Conservation (phyloP, 768 basidiomycete genomes). For the Calocybe gangraenosa region DNA sequence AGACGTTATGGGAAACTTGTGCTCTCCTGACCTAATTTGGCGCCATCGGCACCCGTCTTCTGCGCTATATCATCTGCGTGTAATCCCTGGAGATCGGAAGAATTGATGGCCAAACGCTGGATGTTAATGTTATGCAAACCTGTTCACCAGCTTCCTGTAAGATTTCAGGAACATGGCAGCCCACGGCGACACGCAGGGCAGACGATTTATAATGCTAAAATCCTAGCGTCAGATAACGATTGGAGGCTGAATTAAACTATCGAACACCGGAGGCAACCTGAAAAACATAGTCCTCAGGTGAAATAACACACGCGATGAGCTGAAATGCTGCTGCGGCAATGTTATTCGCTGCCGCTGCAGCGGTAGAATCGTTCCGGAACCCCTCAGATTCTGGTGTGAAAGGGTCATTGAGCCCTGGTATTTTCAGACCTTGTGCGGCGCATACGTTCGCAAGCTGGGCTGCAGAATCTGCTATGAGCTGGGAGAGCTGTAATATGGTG, state of each 20-base stretch:
- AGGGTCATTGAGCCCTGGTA: slow-evolving; percentile 24
- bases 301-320: slow-evolving; percentile 24
- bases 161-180: slow-evolving; percentile 26
- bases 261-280: slow-evolving; percentile 21
- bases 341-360: slow-evolving; percentile 23
- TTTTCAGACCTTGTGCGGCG: slow-evolving; percentile 6
- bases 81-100: slow-evolving; percentile 23
- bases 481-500: not conserved
- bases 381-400: slow-evolving; percentile 25
- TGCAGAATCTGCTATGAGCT: slow-evolving; percentile 20
- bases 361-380: slow-evolving; percentile 22
- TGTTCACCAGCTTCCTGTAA: slow-evolving; percentile 29
- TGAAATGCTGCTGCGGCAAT: slow-evolving; percentile 30
- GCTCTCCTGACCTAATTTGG: slow-evolving; percentile 36
- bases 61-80: slow-evolving; percentile 34
- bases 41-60: slow-evolving; percentile 23
- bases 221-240: not conserved
- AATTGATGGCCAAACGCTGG: not conserved
- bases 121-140: slow-evolving; percentile 12
- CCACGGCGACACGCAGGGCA: slow-evolving; percentile 19
- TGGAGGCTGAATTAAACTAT: not conserved
- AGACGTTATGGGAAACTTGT: no score
- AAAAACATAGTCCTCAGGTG: slow-evolving; percentile 21
- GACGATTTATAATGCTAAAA: slow-evolving; percentile 21
- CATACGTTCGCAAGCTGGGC: slow-evolving; percentile 17